phyloP scores from a whole-genome alignment of 169 alveolate genomes.

The Cryptosporidium ryanae region DNA sequence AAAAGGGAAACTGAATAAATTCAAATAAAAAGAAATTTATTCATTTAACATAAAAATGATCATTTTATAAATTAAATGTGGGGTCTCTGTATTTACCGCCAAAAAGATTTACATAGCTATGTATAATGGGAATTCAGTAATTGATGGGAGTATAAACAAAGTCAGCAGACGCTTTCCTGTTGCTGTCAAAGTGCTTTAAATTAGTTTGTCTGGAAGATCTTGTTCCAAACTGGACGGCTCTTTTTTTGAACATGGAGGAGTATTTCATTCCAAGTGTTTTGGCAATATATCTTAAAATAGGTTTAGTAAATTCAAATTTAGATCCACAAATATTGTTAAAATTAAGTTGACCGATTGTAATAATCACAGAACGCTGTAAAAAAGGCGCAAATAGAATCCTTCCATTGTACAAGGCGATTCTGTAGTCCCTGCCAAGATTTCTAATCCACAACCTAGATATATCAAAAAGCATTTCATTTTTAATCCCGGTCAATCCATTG shows the following conservation, averaged over 20 bases:
- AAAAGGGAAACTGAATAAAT: no score
- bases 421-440: slow-evolving; percentile 92
- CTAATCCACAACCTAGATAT: slow-evolving; percentile 90
- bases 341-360: slow-evolving; percentile 38
- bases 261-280: slow-evolving; percentile 72
- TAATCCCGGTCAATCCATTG: slow-evolving; percentile 82
- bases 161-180: slow-evolving; percentile 82
- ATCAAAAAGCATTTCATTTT: slow-evolving; percentile 87
- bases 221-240: slow-evolving; percentile 90
- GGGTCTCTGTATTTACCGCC: slow-evolving; percentile 15
- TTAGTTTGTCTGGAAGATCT: slow-evolving; percentile 85
- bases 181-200: slow-evolving; percentile 82
- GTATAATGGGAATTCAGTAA: background rate
- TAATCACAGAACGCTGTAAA: slow-evolving; percentile 78
- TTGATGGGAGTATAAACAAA: slow-evolving; percentile 18
- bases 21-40: no score
- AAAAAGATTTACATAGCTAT: background rate
- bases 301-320: slow-evolving; percentile 76
- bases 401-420: slow-evolving; percentile 85
- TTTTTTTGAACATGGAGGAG: slow-evolving; percentile 79
- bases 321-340: slow-evolving; percentile 57
- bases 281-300: slow-evolving; percentile 79
- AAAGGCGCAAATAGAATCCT: slow-evolving; percentile 88
- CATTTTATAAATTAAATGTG: background rate
- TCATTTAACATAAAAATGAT: background rate